These are phyloP conservation scores for Ophiognomonia clavigignenti-juglandacearum DNA, from an alignment of 2,329 filamentous ascomycete genomes.

Conservation along the genomic window DNA sequence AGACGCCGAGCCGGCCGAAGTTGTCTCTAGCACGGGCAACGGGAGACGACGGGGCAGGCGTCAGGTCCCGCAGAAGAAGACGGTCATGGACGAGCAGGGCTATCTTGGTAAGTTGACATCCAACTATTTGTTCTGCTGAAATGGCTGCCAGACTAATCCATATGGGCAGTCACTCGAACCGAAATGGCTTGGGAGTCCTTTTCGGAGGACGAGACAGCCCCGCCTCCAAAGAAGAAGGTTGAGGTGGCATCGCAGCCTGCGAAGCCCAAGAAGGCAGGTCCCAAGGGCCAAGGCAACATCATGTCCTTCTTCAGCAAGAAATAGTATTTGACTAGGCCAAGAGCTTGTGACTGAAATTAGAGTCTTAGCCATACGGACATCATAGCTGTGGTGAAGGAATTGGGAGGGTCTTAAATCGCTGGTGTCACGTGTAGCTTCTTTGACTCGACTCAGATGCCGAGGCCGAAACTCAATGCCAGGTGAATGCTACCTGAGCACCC, in stretches of 20 bases:
- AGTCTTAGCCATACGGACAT: no score
- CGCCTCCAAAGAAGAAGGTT: constrained; percentile 40
- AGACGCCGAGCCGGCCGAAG: constrained; percentile 37
- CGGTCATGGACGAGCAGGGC: constrained; percentile 79
- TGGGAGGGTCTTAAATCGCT: no score
- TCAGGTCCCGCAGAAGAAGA: constrained; percentile 83
- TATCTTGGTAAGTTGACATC: constrained; percentile 65
- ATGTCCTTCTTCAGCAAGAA: constrained; percentile 93
- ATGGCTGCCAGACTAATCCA: constrained; percentile 4
- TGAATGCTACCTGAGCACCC: no score
- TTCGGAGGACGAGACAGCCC: constrained; percentile 75
- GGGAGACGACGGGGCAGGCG: constrained; percentile 72
- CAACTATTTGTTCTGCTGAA: not conserved
- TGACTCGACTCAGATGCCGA: no score
- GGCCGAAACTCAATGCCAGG: no score
- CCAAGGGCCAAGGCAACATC: constrained; percentile 72
- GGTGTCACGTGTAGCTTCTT: no score
- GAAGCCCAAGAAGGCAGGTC: constrained; percentile 50
- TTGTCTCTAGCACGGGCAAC: constrained; percentile 46
- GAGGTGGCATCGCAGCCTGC: constrained; percentile 43
- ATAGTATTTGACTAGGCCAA: constrained; percentile 26
- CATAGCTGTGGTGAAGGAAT: no score
- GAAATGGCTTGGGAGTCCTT: constrained; percentile 87
- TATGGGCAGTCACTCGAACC: constrained; percentile 69
- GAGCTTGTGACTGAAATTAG: not conserved